phyloP scores from a whole-genome alignment of 179 eudicot genomes.

The Amaranthus tricolor region DNA sequence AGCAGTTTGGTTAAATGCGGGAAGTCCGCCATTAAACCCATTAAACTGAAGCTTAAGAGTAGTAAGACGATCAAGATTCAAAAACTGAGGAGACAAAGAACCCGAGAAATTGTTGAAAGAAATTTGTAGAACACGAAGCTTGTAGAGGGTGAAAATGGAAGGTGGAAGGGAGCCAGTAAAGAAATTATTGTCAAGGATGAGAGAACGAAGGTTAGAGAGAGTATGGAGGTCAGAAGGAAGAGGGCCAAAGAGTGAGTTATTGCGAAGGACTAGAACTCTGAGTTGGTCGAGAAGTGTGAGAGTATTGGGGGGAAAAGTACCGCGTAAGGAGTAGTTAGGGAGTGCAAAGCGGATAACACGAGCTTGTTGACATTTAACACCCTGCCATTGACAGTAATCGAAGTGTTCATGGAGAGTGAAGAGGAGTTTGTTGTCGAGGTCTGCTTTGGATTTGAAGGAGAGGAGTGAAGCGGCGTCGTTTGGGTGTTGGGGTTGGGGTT shows the following conservation, averaged over 20 bases:
- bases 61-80: slow-evolving; percentile 42
- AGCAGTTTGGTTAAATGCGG: slow-evolving; percentile 58
- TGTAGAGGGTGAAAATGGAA: slow-evolving; percentile 42
- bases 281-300: slow-evolving; percentile 64
- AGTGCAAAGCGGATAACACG: slow-evolving; percentile 56
- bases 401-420: slow-evolving; percentile 53
- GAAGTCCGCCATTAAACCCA: slow-evolving; percentile 53
- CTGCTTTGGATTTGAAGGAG: slow-evolving; percentile 63
- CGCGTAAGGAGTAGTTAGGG: slow-evolving; percentile 41
- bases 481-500: slow-evolving; percentile 28
- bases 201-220: slow-evolving; percentile 51
- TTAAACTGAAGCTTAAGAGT: slow-evolving; percentile 59
- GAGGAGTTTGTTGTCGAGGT: slow-evolving; percentile 57
- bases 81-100: slow-evolving; percentile 41
- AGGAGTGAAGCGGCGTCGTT: slow-evolving; percentile 65
- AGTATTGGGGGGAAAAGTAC: slow-evolving; percentile 46
- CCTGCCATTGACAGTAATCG: slow-evolving; percentile 75
- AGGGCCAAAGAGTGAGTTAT: slow-evolving; percentile 65
- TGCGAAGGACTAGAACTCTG: slow-evolving; percentile 59
- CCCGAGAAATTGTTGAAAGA: slow-evolving; percentile 64
- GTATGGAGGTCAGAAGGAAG: slow-evolving; percentile 54
- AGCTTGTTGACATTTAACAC: slow-evolving; percentile 65
- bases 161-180: slow-evolving; percentile 57
- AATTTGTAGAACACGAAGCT: slow-evolving; percentile 52
- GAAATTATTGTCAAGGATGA: slow-evolving; percentile 49